Conservation (phyloP, 2,329 filamentous ascomycete genomes). For the Zasmidium cellare region DNA sequence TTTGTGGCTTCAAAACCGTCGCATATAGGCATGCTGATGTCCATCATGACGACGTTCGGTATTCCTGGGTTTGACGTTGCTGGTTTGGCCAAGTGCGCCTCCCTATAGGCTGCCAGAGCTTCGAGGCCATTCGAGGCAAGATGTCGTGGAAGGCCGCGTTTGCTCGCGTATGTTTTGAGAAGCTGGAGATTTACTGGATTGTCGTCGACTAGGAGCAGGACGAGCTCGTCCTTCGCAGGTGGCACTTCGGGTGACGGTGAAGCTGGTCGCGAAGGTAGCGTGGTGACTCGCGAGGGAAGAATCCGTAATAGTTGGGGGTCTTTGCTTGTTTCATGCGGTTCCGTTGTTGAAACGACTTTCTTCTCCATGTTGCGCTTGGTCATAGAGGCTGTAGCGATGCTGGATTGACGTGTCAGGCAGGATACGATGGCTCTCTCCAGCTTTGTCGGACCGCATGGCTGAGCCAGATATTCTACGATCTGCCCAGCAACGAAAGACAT, state of each 20-base stretch:
- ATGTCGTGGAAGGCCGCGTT: constrained; percentile 38
- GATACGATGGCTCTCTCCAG: constrained; percentile 23
- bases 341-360: not conserved
- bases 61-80: not conserved
- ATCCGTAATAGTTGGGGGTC: no score
- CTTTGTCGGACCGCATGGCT: constrained; percentile 25
- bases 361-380: not conserved
- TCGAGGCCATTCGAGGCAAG: constrained; percentile 50
- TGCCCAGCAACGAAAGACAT: constrained; percentile 16
- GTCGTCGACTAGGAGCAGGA: constrained; percentile 31
- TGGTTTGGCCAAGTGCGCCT: not conserved
- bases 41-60: constrained; percentile 38
- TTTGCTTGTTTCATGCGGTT: no score
- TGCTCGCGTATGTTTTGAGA: constrained; percentile 25
- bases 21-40: constrained; percentile 29
- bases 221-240: not conserved
- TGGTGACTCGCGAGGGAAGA: not conserved
- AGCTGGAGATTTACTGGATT: constrained; percentile 32
- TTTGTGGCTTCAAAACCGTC: constrained; percentile 29
- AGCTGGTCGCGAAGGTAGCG: not conserved
- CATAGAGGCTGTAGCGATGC: not conserved
- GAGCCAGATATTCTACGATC: constrained; percentile 25
- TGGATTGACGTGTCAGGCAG: constrained; percentile 11
- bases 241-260: not conserved
- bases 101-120: constrained; percentile 46